These are phyloP conservation scores for Xylariomycetidae sp. DNA, from an alignment of 2,329 filamentous ascomycete genomes.

Conservation along the genomic window DNA sequence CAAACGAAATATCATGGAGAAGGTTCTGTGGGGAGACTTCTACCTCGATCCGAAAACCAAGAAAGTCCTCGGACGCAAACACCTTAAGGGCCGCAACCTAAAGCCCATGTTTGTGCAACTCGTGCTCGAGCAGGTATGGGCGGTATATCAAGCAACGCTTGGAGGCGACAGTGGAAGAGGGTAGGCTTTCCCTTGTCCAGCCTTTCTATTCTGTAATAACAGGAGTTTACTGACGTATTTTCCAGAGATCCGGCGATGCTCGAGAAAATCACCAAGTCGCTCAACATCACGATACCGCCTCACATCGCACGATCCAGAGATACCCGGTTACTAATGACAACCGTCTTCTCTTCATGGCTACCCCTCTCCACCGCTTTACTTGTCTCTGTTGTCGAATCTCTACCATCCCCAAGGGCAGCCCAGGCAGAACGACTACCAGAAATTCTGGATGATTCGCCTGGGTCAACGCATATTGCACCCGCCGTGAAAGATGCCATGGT, in stretches of 20 bases:
- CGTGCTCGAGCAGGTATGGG: slow-evolving; percentile 93
- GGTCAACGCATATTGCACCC: slow-evolving; percentile 62
- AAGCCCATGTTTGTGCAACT: slow-evolving; percentile 98
- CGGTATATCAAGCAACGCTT: slow-evolving; percentile 84
- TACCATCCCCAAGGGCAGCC: slow-evolving; percentile 76
- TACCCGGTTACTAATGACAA: slow-evolving; percentile 73
- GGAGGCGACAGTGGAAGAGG: slow-evolving; percentile 78
- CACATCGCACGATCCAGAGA: slow-evolving; percentile 81
- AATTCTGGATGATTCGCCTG: slow-evolving; percentile 74
- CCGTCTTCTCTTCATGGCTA: slow-evolving; percentile 84
- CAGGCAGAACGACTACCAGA: slow-evolving; percentile 76
- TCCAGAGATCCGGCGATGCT: slow-evolving; percentile 67
- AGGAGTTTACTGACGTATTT: slow-evolving; percentile 13
- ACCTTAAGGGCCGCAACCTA: slow-evolving; percentile 82
- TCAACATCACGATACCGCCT: slow-evolving; percentile 76
- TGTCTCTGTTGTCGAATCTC: slow-evolving; percentile 87
- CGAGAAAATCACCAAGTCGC: slow-evolving; percentile 91
- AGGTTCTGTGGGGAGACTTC: slow-evolving; percentile 93
- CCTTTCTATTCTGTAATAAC: not conserved
- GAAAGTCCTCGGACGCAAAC: slow-evolving; percentile 82
- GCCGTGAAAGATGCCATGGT: slow-evolving; percentile 74
- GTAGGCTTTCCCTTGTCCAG: slow-evolving; percentile 35
- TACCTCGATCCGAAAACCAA: slow-evolving; percentile 97
- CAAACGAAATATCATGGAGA: slow-evolving; percentile 81
- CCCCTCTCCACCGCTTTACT: slow-evolving; percentile 87